Evolutionary conservation across 2,329 filamentous ascomycete species (phyloP), one percentile per base, ranked within the genome.

Genomic region (Aspergillus sp.): DNA sequence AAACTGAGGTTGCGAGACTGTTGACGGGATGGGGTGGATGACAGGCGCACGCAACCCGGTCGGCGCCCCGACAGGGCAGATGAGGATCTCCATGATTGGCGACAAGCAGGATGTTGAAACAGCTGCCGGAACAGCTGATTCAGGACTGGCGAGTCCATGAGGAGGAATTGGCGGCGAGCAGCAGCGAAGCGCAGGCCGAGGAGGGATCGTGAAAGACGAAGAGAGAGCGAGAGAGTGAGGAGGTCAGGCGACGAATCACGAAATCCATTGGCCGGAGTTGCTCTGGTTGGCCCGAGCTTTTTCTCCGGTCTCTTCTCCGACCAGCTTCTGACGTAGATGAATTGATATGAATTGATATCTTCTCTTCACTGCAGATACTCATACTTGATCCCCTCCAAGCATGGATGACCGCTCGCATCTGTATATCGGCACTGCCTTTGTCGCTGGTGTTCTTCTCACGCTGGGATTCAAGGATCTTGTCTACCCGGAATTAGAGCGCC

Each of bases 91-190:
- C 83, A 75, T 57, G 82, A 80, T 70, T 84, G 21, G 15, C 47
- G 83, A 72, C 88, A 90, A 53, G 86, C 83, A 51, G 86, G 85
- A 71, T 93, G 90, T 48, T 87, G 86, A 70, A 96, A 96, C 44
- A 98, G 86, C 80, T 92, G 90, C 70, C 90, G 87, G 71, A 97
- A 94, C 73, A 96, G 84, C 73, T 89, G 89, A 52, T 86, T 86
- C 66, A 92, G 83, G 63, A 91, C 81, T 61, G 89, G 89, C 17
- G 91, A 93, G 79, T 96, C 92, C 92, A 96, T 96, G 63, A 56
- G 54, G 54, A 30, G 51, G 51, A 53, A 51, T 25, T n/a, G 30
- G 30, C 50, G 55, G 50, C 58, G 32, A 59, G 59, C 19, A 39
- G 59, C 51, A 53, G 49, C 47, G 54, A 36, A 36, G 58, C 49